Evolutionary conservation across 768 basidiomycete species (phyloP).

Genomic region (Lanmaoa rubissima): DNA sequence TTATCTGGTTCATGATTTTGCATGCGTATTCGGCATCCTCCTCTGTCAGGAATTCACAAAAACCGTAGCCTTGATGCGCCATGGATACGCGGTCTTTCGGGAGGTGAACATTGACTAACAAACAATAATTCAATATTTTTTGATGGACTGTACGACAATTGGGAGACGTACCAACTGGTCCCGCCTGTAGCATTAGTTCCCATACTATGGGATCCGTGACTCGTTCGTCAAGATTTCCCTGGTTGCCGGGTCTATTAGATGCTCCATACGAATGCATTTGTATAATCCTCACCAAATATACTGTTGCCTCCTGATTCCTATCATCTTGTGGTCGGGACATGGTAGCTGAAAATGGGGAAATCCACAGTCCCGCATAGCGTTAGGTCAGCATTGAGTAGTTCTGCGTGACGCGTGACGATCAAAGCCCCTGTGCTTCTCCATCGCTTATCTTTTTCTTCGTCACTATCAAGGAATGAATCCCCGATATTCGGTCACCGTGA

Average conservation of each 20-base stretch:
- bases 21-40: constrained; percentile 99
- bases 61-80: constrained; percentile 98
- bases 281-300: constrained; percentile 60
- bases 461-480: no score
- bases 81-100: constrained; percentile 98
- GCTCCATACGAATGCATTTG: accelerated
- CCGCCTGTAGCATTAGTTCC: constrained; percentile 99
- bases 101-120: constrained; percentile 89
- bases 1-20: constrained; percentile 99
- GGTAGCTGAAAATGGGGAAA: neutral
- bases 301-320: constrained; percentile 88
- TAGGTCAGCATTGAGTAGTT: no score
- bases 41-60: constrained; percentile 98
- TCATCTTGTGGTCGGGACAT: constrained; percentile 72
- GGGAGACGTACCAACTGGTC: constrained; percentile 81
- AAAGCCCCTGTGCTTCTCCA: no score
- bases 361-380: no score
- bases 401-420: no score
- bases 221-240: constrained; percentile 98
- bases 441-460: no score
- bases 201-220: constrained; percentile 92
- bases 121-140: neutral
- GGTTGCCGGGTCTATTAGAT: neutral
- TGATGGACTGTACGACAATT: neutral
- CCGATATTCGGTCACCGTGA: no score